Percentiles rank a stretch among this genome's conserved stretches.
These are phyloP conservation scores for Bremia lactucae DNA, from an alignment of 352 stramenopile genomes.

Conservation along the genomic window DNA sequence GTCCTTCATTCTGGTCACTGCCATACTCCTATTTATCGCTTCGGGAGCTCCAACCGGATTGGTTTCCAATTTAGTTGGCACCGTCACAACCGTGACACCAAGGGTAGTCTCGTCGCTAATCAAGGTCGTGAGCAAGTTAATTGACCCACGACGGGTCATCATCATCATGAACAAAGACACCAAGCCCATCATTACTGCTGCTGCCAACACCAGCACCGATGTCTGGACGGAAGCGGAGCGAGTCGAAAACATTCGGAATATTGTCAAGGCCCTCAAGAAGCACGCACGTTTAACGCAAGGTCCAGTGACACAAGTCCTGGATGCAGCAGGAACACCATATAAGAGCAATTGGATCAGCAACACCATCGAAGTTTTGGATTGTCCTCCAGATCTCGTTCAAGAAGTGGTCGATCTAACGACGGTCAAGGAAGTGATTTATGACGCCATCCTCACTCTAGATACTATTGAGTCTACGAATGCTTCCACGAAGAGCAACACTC, in stretches of 20 bases:
- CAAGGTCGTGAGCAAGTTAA: slow-evolving; percentile 3
- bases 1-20: slow-evolving; percentile 4
- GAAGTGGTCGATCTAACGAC: slow-evolving; percentile 8
- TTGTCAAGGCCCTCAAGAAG: slow-evolving; percentile 14
- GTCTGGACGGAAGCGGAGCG: slow-evolving; percentile 15
- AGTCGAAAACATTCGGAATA: slow-evolving; percentile 8
- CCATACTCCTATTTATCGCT: slow-evolving; percentile 1
- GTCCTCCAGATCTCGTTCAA: slow-evolving; percentile 10
- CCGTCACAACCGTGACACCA: neutral
- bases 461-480: slow-evolving; percentile 7
- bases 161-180: slow-evolving; percentile 9
- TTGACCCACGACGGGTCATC: slow-evolving; percentile 8
- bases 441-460: slow-evolving; percentile 13
- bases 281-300: slow-evolving; percentile 5
- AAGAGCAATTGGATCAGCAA: slow-evolving; percentile 30
- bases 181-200: slow-evolving; percentile 1
- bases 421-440: slow-evolving; percentile 22
- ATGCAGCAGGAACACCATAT: neutral
- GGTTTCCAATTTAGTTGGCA: slow-evolving; percentile 2
- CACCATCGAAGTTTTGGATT: slow-evolving; percentile 23
- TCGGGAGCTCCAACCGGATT: slow-evolving; percentile 6
- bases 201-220: slow-evolving; percentile 4
- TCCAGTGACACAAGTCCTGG: slow-evolving; percentile 9
- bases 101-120: slow-evolving; percentile 8
- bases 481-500: slow-evolving; percentile 12